Base-by-base conservation (phyloP, 345 rosid species). In the Aquilaria sinensis region DNA sequence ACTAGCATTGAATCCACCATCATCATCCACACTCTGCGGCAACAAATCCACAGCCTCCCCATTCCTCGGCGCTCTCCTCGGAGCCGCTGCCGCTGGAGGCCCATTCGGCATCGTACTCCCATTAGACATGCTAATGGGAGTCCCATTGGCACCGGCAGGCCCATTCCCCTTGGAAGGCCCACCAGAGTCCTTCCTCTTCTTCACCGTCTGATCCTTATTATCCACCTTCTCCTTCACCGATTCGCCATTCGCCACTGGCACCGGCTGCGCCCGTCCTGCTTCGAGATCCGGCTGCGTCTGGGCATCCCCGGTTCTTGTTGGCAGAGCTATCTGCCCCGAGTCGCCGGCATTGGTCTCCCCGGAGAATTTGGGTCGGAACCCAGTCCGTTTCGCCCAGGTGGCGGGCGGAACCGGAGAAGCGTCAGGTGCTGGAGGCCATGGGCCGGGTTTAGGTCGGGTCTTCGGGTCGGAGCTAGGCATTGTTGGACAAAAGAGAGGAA, bases 331-430 rank as follows among this genome's bases (percentile, higher is more conserved):
- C 71, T 88, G 94, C 14, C 90, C 94, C 62, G 97, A 88, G 54
- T 83, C 84, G 37, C 82, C 62, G 56, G 90, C 94, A 80, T 77
- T 90, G 69, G 92, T 57, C 80, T 90, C 97, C 31, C 98, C 98
- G 60, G 98, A 93, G 86, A 90, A 88, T 68, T 86, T 93, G 51
- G 98, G 97, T 6, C 86, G 91, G 65, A 93, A 93, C 5, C 97
- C 97, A 45, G 96, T 94, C 64, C 83, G 74, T 70, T 90, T 88
- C 6, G 99, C 99, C 99, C 99, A 94, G 0, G 99, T 75, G 64
- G 99, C 78, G 2, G 96, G 96, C 67, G 96, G 90, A 80, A 86
- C 64, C 64, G 94, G 72, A n/a, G 96, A 68, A 1, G 96, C 70
- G 16, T 86, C 98, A 6, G 96, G 90, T 54, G 78, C 63, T 1